phyloP scores from a whole-genome alignment of 768 basidiomycete genomes.

The Pisolithus microcarpus region DNA sequence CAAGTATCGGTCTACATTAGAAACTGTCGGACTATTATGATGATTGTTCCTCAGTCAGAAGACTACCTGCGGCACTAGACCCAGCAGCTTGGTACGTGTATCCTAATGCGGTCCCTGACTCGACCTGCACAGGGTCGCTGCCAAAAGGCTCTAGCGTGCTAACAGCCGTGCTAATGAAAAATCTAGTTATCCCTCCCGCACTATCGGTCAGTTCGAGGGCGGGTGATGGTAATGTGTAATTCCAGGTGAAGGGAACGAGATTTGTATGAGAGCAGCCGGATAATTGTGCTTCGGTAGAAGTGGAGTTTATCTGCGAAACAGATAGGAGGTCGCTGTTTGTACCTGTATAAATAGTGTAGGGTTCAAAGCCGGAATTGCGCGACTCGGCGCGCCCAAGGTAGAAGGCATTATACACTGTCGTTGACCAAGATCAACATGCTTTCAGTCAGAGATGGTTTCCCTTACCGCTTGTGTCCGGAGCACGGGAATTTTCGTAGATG shows the following conservation, averaged over 20 bases:
- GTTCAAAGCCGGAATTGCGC: constrained; percentile 1
- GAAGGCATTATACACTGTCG: constrained; percentile 2
- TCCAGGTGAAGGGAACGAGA: constrained; percentile 5
- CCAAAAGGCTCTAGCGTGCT: neutral
- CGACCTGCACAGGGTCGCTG: neutral
- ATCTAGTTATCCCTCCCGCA: constrained; percentile 5
- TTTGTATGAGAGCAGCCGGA: constrained; percentile 3
- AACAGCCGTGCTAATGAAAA: neutral
- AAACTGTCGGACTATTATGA: too few relatives aligned
- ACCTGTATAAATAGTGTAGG: constrained; percentile 7
- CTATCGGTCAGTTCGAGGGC: constrained; percentile 2
- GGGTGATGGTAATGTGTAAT: neutral
- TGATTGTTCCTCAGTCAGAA: too few relatives aligned
- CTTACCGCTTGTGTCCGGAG: constrained; percentile 7
- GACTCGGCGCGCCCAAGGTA: constrained; percentile 10
- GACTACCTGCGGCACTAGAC: neutral
- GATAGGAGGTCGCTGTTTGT: constrained; percentile 7
- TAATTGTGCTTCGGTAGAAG: constrained; percentile 4
- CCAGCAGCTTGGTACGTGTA: constrained; percentile 3
- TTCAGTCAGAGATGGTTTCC: neutral
- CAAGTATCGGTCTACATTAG: too few relatives aligned
- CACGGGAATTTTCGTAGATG: constrained; percentile 4
- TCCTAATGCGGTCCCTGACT: constrained; percentile 1
- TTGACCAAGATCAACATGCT: too few relatives aligned
- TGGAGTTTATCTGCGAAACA: neutral